Evolutionary conservation across 2,329 filamentous ascomycete species (phyloP).

Genomic region (Blastomyces emzantsi): DNA sequence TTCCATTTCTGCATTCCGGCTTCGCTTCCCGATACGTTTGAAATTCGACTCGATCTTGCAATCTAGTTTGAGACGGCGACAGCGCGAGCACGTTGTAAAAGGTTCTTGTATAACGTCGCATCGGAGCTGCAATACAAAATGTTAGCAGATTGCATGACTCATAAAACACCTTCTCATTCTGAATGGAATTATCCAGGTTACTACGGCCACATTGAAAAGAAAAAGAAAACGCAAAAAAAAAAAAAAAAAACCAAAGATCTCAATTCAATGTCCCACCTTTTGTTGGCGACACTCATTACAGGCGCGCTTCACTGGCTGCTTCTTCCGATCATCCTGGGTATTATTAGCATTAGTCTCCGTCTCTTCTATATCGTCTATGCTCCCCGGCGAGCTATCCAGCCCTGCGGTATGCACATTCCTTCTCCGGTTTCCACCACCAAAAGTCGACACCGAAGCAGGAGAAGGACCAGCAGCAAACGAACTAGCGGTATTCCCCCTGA

Average conservation of each 20-base stretch:
- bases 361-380: slow-evolving; percentile 36
- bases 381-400: slow-evolving; percentile 41
- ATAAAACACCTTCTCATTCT: neutral
- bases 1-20: slow-evolving; percentile 57
- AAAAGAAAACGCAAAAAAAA: neutral
- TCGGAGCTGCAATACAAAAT: slow-evolving; percentile 42
- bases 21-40: slow-evolving; percentile 58
- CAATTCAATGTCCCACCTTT: slow-evolving; percentile 42
- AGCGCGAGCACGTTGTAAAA: slow-evolving; percentile 53
- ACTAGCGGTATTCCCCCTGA: slow-evolving; percentile 6
- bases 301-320: slow-evolving; percentile 49
- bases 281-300: slow-evolving; percentile 63
- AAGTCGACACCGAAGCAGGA: neutral
- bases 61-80: slow-evolving; percentile 52
- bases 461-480: slow-evolving; percentile 6
- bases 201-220: too few species aligned
- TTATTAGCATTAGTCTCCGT: slow-evolving; percentile 22
- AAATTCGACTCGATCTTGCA: slow-evolving; percentile 62
- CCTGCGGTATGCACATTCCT: slow-evolving; percentile 37
- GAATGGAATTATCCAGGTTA: too few species aligned
- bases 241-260: neutral
- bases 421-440: slow-evolving; percentile 21
- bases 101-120: slow-evolving; percentile 59
- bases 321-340: slow-evolving; percentile 34
- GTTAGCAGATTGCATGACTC: slow-evolving; percentile 8